Conservation (phyloP, 768 basidiomycete genomes). For the Lactifluus pinguis region DNA sequence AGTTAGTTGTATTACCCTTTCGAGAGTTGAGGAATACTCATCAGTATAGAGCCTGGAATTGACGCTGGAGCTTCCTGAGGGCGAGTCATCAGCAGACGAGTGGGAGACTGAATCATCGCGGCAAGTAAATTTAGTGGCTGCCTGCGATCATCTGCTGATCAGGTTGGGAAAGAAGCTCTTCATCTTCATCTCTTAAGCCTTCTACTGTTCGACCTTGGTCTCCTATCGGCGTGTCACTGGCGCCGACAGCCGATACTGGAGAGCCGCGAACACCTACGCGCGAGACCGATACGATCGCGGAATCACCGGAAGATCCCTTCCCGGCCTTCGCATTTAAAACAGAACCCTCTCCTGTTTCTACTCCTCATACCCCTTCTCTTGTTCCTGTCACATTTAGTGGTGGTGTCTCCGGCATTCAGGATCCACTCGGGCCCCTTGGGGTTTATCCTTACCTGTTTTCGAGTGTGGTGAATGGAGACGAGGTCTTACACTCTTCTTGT, state of each 20-base stretch:
- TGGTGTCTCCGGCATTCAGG: not conserved
- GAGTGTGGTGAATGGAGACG: slow-evolving; percentile 23
- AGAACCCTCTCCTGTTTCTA: not conserved
- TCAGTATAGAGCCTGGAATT: slow-evolving; percentile 4
- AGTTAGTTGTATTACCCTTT: slow-evolving; percentile 16
- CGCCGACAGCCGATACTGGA: not conserved
- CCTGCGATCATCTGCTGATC: not conserved
- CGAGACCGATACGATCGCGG: not conserved
- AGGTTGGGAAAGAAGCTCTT: not conserved
- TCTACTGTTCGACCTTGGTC: not conserved
- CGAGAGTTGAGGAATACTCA: not conserved
- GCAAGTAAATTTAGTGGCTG: not conserved
- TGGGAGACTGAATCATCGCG: not conserved
- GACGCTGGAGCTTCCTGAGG: slow-evolving; percentile 1
- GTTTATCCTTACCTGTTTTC: slow-evolving; percentile 44
- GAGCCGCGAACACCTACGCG: not conserved
- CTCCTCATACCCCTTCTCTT: not conserved
- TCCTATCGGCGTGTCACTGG: not conserved
- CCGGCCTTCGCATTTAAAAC: not conserved
- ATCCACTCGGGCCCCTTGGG: slow-evolving; percentile 33
- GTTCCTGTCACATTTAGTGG: not conserved
- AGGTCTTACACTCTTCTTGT: slow-evolving; percentile 46
- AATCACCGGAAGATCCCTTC: not conserved
- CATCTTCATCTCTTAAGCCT: not conserved
- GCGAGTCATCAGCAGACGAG: not conserved